Conservation (phyloP, 345 rosid species). For the Toxicodendron radicans region DNA sequence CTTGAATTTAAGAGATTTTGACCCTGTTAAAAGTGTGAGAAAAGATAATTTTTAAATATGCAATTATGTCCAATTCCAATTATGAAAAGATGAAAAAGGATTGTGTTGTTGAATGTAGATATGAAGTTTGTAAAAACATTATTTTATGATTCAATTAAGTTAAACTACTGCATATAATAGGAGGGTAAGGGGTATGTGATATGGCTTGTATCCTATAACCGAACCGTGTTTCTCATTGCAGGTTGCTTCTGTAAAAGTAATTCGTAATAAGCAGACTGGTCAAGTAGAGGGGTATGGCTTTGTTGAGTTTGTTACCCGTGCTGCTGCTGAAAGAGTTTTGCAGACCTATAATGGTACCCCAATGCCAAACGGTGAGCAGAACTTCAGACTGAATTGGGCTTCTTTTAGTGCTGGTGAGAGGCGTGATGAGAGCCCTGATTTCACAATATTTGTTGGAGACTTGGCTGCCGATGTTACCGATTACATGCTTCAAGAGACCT, state of each 20-base stretch:
- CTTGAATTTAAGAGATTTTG: neutral
- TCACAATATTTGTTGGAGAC: conserved; percentile 87
- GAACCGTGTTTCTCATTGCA: conserved; percentile 67
- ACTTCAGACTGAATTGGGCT: conserved; percentile 89
- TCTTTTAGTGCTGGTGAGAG: conserved; percentile 71
- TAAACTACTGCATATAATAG: too few species aligned
- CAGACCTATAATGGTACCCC: conserved; percentile 69
- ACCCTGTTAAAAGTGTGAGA: too few species aligned
- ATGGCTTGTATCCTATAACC: conserved; percentile 8
- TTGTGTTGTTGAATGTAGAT: neutral
- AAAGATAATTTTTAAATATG: too few species aligned
- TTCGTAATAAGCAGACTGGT: conserved; percentile 74
- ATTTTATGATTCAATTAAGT: too few species aligned
- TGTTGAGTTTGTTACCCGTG: conserved; percentile 21
- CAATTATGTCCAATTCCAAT: too few species aligned
- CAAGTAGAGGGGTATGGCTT: conserved; percentile 63
- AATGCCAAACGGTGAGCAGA: conserved; percentile 73
- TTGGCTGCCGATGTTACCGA: conserved; percentile 94
- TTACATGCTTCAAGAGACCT: conserved; percentile 80
- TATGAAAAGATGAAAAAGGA: too few species aligned
- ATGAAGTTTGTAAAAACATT: neutral
- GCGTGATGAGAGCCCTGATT: conserved; percentile 76
- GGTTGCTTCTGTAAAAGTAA: conserved; percentile 68
- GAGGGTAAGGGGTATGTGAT: too few species aligned
- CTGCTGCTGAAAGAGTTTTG: conserved; percentile 74